Evolutionary conservation across 2,329 filamentous ascomycete genomes (phyloP), one percentile per base, ranked within the genome.

Genomic region (Verticillium alfalfae): DNA sequence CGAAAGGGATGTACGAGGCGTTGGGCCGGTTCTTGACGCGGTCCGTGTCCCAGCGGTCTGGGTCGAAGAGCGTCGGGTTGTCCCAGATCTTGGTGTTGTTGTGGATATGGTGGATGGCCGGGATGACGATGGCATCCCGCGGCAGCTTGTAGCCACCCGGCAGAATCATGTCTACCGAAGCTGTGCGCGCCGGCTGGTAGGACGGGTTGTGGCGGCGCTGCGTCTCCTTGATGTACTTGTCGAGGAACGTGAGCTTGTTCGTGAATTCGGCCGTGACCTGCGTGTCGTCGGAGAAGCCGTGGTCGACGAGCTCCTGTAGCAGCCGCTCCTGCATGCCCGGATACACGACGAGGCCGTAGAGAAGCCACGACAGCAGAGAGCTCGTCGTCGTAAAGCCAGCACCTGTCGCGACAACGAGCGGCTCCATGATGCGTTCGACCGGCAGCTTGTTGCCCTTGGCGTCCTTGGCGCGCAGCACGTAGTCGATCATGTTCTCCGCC

Each of bases 371-470:
- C 2, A 87, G 74, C 3, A 87, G 77, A 0, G 83, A 82, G 3
- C 79, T 81, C 0, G 82, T 88, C 0, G 85, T 88, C 1, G 82
- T 85, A 73, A 88, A 88, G 22, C 85, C 85, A 2, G 85, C 85
- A 4, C 76, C 84, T 0, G 79, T 83, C 7, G 79, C 78, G 3
- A 86, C 82, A 2, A 85, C 72, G 0, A 86, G 72, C 0, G 72
- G 69, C 62, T 70, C 66, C 37, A 72, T 64, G 36, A 81, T 70
- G n/a, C 78, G 66, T 3, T 75, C 70, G 39, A 74, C 70, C 0
- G 84, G 81, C 0, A 87, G 71, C 63, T 84, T 82, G 59, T 84
- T 76, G 39, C 84, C 84, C 55, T 83, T 80, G 65, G 70, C 78
- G 63, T 87, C 84, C 6, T 74, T 78, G 2, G 83, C 84, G 13